Base-by-base conservation (phyloP, 2,329 filamentous ascomycete species). In the Ophioceras dolichostomum region DNA sequence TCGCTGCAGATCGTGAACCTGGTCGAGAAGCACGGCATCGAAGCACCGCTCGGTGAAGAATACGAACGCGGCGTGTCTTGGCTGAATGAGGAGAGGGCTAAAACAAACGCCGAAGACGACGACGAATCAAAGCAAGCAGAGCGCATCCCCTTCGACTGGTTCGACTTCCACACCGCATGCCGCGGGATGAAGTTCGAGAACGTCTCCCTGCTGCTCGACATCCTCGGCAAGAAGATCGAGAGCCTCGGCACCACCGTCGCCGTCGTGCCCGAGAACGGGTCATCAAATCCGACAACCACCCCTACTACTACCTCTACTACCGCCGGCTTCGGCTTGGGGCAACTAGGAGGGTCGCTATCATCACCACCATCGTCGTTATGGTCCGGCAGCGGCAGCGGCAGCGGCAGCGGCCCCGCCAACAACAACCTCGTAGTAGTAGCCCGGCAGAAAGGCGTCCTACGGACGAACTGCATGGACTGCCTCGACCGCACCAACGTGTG, bases 391-490 rank as follows among this genome's bases (percentile, higher is more conserved):
- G 22, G 22, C 7, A 12, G 22, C 7, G 22, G 22, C 7, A 12
- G 22, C 7, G 22, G 22, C 22, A 26, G 22, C 22, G 22, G 7
- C 12, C 22, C 22, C 7, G 22, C 8, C 22, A n/a, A n/a, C n/a
- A n/a, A n/a, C n/a, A n/a, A n/a, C n/a, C 34, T 18, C 21, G 52
- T 57, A 21, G 41, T 71, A 12, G 47, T 58, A 13, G 47, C 53
- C 4, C 62, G 54, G 33, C 88, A 95, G 54, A 67, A 63, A 19
- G 88, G 88, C 1, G 74, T 94, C 6, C 56, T 96, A n/a, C 73
- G 91, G 39, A 95, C 87, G 2, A 98, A 98, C 52, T 98, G 91
- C 57, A 96, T 98, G 91, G 91, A 98, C 53, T 98, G 91, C 49
- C 65, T 98, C 9, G 91, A 98, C 55, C 76, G 91, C 17, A 98